Evolutionary conservation across 306 rosid genomes (phyloP), one percentile per base, ranked within the genome.

Genomic region (Psophocarpus tetragonolobus): DNA sequence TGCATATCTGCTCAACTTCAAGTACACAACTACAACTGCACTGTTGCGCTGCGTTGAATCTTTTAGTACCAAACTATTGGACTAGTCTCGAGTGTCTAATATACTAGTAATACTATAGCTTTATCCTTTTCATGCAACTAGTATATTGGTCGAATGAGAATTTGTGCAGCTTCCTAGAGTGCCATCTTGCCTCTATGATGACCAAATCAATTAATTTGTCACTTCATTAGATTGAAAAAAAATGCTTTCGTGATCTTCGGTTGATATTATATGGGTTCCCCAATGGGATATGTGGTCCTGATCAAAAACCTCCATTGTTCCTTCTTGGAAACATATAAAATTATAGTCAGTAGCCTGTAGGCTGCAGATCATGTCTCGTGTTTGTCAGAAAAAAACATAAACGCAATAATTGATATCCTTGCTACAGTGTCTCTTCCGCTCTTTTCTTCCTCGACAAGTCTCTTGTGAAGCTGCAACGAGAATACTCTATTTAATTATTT

Each of bases 21-120:
- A 33, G 20, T 64, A 29, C 54, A 39, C 77, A 36, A 30, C 79
- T 62, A 63, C 38, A 73, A 42, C 35, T 74, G 68, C 64, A 48
- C 77, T 86, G 61, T 54, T 83, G 20, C 84, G 35, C 86, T n/a
- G 53, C 38, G 38, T 71, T 73, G 66, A 82, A 78, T 82, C 93
- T 85, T 85, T 84, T 60, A 29, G 79, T 84, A 83, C 85, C 88
- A 69, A 72, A 71, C 85, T 78, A 85, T 71, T 81, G 51, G 88
- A 87, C 90, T 83, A 83, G 56, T 35, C 80, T 77, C 61, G 68
- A 67, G 79, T 61, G 91, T 63, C 58, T 51, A 8, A n/a, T 47
- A 56, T 70, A 50, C 71, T 69, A 51, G 68, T 51, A 41, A 74
- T 41, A 24, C 81, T 3, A 4, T 68, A 44, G 56, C 62, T 39